phyloP scores from a whole-genome alignment of 2,329 filamentous ascomycete species.

The Colletotrichum orbiculare region DNA sequence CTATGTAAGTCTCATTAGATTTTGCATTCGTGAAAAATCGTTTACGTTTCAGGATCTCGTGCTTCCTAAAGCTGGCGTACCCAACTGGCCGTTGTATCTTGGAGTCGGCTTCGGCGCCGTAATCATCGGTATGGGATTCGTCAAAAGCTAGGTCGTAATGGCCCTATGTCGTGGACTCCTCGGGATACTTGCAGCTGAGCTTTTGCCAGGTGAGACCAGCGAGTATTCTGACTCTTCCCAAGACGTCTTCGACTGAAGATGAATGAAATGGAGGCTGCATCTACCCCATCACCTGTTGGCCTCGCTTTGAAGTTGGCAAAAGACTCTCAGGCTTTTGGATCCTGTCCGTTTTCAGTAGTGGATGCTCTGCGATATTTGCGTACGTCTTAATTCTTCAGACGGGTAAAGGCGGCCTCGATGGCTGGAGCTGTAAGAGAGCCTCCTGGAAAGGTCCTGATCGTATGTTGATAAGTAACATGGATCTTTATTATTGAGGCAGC shows the following conservation, averaged over 20 bases:
- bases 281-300: conserved; percentile 49
- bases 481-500: conserved; percentile 39
- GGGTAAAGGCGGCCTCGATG: conserved; percentile 21
- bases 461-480: conserved; percentile 3
- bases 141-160: conserved; percentile 40
- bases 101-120: conserved; percentile 41
- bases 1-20: neutral
- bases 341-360: conserved; percentile 22
- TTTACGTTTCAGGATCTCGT: conserved; percentile 39
- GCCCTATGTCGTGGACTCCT: conserved; percentile 43
- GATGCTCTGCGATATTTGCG: conserved; percentile 38
- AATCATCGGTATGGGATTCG: conserved; percentile 46
- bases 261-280: conserved; percentile 43
- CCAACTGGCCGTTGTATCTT: conserved; percentile 43
- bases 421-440: conserved; percentile 34
- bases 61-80: conserved; percentile 42
- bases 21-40: too few species aligned
- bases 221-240: neutral
- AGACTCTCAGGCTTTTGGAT: conserved; percentile 36
- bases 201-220: conserved; percentile 41
- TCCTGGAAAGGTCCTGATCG: neutral
- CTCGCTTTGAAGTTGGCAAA: conserved; percentile 48
- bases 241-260: neutral
- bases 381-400: conserved; percentile 20
- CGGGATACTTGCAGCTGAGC: conserved; percentile 38